Base-by-base conservation (phyloP, 1,284 basidiomycete genomes). In the Tylopilus orsonianus region DNA sequence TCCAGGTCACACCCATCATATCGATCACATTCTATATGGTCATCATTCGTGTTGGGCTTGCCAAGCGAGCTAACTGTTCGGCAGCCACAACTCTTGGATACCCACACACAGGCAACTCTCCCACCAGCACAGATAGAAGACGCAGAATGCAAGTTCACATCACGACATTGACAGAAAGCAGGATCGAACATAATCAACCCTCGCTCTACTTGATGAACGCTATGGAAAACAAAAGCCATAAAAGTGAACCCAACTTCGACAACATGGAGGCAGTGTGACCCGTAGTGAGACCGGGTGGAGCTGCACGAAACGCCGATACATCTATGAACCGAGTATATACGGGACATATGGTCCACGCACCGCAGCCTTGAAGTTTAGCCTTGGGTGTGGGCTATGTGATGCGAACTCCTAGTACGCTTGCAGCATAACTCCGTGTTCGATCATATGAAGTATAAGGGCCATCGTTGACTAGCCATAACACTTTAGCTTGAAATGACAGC, bases 11-110 rank as follows among this genome's bases (percentile, higher is more conserved):
- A 33, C 58, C 56, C 8, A 46, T 57, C 33, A 57, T 58, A 24
- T 60, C 57, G n/a, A 58, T 58, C 47, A 49, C 54, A 19, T 56
- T 50, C 35, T 54, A 59, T 20, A 59, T 61, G 57, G 46, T 59
- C 19, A 58, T 53, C 4, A 48, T 61, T 14, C 54, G 59, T 5
- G 45, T 48, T 4, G 56, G 44, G 4, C 10, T 58, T n/a, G 37
- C 51, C 16, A 49, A 48, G 22, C 46, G 41, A 12, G 33, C 16
- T 10, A 40, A 16, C 24, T 41, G 35, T 5, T 2, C 6, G 12
- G n/a, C 7, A n/a, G 33, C 36, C 13, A 4, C 18, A 10, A 26
- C 40, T 4, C 3, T 26, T 8, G 45, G 30, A 16, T 33, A 14
- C 7, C 12, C 27, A 0, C 38, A 20, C 8, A 27, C 37, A 2